phyloP scores from a whole-genome alignment of 345 rosid genomes.

The Gossypium ekmanianum region DNA sequence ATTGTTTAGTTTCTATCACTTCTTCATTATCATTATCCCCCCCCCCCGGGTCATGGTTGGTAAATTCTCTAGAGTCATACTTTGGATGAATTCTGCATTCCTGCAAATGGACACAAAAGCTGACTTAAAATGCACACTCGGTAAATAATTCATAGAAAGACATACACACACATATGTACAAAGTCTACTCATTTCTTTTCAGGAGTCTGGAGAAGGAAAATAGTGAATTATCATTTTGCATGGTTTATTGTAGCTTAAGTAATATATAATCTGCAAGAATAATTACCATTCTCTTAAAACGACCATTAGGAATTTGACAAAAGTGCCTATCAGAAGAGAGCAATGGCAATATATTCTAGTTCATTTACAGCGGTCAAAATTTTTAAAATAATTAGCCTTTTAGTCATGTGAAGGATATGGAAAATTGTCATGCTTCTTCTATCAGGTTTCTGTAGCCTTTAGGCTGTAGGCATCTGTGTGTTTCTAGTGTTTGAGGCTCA shows the following conservation, averaged over 20 bases:
- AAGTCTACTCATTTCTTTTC: not conserved
- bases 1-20: not conserved
- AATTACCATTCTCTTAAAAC: not conserved
- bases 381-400: not conserved
- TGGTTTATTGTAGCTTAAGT: not conserved
- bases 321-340: slow-evolving; percentile 4
- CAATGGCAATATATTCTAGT: not conserved
- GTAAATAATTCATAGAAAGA: not conserved
- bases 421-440: not conserved
- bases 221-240: not conserved
- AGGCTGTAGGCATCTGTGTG: not conserved
- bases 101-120: not conserved
- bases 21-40: not conserved
- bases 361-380: not conserved
- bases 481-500: not conserved
- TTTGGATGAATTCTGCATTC: not conserved
- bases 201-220: not conserved
- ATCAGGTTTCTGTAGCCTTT: not conserved
- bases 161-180: not conserved
- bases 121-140: not conserved
- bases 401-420: not conserved
- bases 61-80: not conserved
- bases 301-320: not conserved
- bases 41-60: too few relatives aligned
- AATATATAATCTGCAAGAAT: not conserved